These are phyloP conservation scores for Catunica adiposa DNA, from an alignment of 2,329 filamentous ascomycete genomes.

Conservation along the genomic window DNA sequence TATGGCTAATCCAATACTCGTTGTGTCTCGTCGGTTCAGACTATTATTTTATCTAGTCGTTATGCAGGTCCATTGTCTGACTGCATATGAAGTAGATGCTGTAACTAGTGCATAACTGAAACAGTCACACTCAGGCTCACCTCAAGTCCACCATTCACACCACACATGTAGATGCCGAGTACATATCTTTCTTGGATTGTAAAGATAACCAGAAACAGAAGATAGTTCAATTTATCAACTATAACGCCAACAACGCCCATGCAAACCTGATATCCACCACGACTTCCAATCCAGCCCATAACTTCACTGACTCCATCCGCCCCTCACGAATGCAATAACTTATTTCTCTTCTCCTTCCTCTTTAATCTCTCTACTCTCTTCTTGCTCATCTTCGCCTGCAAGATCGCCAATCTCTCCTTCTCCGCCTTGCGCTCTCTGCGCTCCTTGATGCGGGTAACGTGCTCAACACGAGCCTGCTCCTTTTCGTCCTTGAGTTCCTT, in stretches of 20 bases:
- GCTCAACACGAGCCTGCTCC: constrained; percentile 72
- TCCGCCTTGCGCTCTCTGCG: constrained; percentile 81
- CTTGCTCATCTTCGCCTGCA: constrained; percentile 95
- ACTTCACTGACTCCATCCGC: neutral
- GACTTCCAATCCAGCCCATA: neutral
- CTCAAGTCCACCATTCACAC: too few species aligned
- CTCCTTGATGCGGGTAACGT: constrained; percentile 66
- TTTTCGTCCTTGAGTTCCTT: constrained; percentile 94
- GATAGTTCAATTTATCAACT: neutral
- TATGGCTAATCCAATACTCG: too few species aligned
- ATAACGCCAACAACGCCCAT: constrained; percentile 12
- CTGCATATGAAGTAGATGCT: neutral
- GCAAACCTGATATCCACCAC: constrained; percentile 5
- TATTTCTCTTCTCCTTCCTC: constrained; percentile 93
- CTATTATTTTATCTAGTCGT: too few species aligned
- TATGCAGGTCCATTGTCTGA: neutral
- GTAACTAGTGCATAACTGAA: neutral
- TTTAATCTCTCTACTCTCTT: constrained; percentile 87
- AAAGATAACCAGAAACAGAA: neutral
- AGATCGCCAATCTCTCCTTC: constrained; percentile 77
- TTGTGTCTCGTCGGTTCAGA: too few species aligned
- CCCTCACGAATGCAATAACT: constrained; percentile 48
- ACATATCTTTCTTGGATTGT: too few species aligned
- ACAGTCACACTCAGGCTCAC: too few species aligned
- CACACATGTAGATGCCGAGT: too few species aligned